Evolutionary conservation across 192 early-diverging fungal species (phyloP).

Genomic region (Mortierella hygrophila): DNA sequence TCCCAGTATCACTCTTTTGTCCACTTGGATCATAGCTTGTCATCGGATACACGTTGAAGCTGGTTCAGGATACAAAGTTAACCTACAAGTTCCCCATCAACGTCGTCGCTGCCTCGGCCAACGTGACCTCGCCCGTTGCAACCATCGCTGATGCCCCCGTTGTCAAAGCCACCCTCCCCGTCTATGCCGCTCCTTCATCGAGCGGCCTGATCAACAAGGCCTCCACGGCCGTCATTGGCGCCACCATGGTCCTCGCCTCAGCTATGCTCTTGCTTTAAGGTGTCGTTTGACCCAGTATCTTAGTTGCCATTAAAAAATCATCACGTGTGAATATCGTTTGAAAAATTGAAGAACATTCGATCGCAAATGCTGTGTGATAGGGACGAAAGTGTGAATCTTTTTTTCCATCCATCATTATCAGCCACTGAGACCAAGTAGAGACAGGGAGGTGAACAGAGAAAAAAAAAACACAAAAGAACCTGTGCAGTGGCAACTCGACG

Average conservation of each 20-base stretch:
- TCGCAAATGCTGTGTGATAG: neutral
- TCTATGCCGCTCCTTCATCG: constrained; percentile 15
- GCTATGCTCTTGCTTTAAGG: constrained; percentile 28
- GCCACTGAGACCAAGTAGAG: constrained; percentile 1
- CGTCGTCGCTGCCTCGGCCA: constrained; percentile 18
- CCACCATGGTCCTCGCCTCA: constrained; percentile 23
- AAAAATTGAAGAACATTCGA: neutral
- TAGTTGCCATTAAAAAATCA: neutral
- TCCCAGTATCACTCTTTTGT: neutral
- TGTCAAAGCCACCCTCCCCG: constrained; percentile 23
- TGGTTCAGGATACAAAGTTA: constrained; percentile 20
- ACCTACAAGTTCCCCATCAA: constrained; percentile 34
- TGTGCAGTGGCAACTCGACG: constrained; percentile 24
- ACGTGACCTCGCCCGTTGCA: constrained; percentile 21
- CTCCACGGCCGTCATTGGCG: constrained; percentile 26
- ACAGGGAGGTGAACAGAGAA: neutral
- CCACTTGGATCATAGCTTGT: constrained; percentile 14
- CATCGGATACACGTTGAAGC: constrained; percentile 32
- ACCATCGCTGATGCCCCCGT: constrained; percentile 10
- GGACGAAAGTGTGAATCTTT: neutral
- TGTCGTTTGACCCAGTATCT: neutral
- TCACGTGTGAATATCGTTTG: neutral
- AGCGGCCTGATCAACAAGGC: constrained; percentile 28
- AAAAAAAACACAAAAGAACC: constrained; percentile 26
- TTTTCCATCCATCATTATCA: constrained; percentile 21